A percentile compares a stretch with the other conserved stretches of the same genome.
These are phyloP conservation scores for Amanita pseudoporphyria DNA, from an alignment of 768 basidiomycete genomes.

Conservation along the genomic window DNA sequence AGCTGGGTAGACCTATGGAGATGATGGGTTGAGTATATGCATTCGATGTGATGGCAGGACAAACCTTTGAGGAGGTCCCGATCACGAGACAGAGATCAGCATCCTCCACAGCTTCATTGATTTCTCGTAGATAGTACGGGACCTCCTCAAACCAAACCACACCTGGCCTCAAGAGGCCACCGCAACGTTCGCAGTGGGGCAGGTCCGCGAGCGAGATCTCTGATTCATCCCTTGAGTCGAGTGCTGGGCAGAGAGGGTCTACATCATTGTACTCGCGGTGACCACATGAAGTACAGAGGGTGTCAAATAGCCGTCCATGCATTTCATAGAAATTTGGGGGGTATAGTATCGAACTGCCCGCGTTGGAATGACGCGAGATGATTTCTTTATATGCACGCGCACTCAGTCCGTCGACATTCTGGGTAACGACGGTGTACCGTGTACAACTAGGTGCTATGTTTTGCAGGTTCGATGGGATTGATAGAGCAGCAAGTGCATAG, in stretches of 20 bases:
- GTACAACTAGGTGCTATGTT: too few species aligned
- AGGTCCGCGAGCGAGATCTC: constrained; percentile 18
- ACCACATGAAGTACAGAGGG: background rate
- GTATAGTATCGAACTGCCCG: too few species aligned
- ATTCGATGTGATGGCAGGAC: constrained; percentile 11
- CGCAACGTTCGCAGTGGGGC: constrained; percentile 22
- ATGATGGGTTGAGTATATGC: background rate
- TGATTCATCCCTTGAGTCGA: constrained; percentile 3
- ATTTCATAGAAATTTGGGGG: too few species aligned
- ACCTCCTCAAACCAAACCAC: constrained; percentile 34
- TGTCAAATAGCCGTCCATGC: background rate
- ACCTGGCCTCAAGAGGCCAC: constrained; percentile 23
- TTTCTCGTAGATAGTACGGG: constrained; percentile 18
- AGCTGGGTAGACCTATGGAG: constrained; percentile 20
- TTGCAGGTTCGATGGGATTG: too few species aligned
- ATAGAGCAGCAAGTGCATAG: too few species aligned
- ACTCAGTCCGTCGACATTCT: too few species aligned
- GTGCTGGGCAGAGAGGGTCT: background rate
- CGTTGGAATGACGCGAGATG: too few species aligned
- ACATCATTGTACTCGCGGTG: background rate
- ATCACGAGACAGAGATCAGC: constrained; percentile 27
- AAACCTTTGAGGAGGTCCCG: constrained; percentile 24
- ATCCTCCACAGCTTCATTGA: constrained; percentile 16
- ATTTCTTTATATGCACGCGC: too few species aligned
- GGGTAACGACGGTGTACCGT: too few species aligned